These are phyloP conservation scores for Skeletonema marinoi DNA, from an alignment of 108 stramenopile genomes.

Conservation along the genomic window DNA sequence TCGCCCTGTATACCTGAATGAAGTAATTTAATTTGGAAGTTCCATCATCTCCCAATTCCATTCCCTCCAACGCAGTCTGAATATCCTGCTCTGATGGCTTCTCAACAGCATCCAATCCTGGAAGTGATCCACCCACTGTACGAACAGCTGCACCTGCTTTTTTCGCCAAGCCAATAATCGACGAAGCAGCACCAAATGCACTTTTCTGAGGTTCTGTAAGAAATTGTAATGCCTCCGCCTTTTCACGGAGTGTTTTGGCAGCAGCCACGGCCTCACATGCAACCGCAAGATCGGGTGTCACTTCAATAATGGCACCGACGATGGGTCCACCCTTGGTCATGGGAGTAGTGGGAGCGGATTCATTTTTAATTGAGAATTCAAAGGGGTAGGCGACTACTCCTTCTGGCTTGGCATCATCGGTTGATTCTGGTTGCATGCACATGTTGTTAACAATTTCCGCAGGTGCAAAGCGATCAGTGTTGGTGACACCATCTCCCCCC, in stretches of 20 bases:
- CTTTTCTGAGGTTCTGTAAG: conserved; percentile 63
- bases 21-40: conserved; percentile 75
- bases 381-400: conserved; percentile 49
- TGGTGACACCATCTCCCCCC: conserved; percentile 66
- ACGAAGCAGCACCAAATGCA: conserved; percentile 70
- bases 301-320: conserved; percentile 74
- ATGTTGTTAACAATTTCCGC: conserved; percentile 67
- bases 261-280: conserved; percentile 65
- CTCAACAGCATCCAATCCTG: conserved; percentile 63
- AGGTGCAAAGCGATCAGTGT: conserved; percentile 62
- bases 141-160: conserved; percentile 72
- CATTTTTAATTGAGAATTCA: conserved; percentile 63
- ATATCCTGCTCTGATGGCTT: conserved; percentile 69
- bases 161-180: conserved; percentile 59
- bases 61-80: conserved; percentile 64
- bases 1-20: conserved; percentile 83
- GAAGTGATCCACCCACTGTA: conserved; percentile 72
- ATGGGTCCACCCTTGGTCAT: conserved; percentile 68
- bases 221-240: conserved; percentile 84
- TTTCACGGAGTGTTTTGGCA: conserved; percentile 63
- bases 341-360: conserved; percentile 38
- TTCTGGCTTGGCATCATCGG: conserved; percentile 9
- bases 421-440: conserved; percentile 54
- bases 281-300: conserved; percentile 69
- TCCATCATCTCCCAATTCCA: conserved; percentile 77